Percentiles rank a stretch among this genome's conserved stretches.
These are phyloP conservation scores for Thelephora terrestris DNA, from an alignment of 1,284 basidiomycete species.

Conservation along the genomic window DNA sequence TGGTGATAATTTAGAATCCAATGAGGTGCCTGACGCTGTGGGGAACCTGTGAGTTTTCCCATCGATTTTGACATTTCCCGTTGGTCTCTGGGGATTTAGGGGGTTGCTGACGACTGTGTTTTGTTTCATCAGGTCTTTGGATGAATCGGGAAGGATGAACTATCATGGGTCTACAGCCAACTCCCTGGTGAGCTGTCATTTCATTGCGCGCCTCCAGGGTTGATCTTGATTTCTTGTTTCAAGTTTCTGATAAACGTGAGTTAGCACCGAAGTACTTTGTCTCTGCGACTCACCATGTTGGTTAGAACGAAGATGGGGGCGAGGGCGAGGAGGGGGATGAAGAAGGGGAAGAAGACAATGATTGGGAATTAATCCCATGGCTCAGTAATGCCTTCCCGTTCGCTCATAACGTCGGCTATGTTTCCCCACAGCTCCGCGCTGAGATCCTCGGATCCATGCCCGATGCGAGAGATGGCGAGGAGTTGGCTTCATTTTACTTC, in stretches of 20 bases:
- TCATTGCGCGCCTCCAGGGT: conserved; percentile 6
- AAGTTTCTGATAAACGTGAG: conserved; percentile 27
- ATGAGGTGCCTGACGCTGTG: conserved; percentile 35
- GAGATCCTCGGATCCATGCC: conserved; percentile 40
- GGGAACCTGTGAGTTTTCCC: conserved; percentile 45
- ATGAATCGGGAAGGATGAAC: conserved; percentile 46
- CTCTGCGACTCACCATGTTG: conserved; percentile 6
- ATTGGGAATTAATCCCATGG: conserved; percentile 48
- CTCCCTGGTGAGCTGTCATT: conserved; percentile 42
- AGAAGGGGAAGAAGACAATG: conserved; percentile 24
- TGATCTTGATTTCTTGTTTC: conserved; percentile 8
- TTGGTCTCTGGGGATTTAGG: too few species aligned
- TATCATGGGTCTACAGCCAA: conserved; percentile 59
- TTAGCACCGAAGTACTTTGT: conserved; percentile 10
- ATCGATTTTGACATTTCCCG: conserved; percentile 1
- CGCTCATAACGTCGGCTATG: conserved; percentile 30
- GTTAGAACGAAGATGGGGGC: conserved; percentile 46
- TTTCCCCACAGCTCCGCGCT: conserved; percentile 31
- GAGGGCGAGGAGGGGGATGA: conserved; percentile 43
- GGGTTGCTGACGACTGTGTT: conserved; percentile 5
- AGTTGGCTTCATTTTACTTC: conserved; percentile 43
- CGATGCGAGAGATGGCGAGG: conserved; percentile 29
- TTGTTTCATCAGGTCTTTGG: conserved; percentile 37
- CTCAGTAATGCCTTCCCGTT: conserved; percentile 52
- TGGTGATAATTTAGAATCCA: conserved; percentile 34